Evolutionary conservation across 2,329 filamentous ascomycete species (phyloP), one percentile per base, ranked within the genome.

Genomic region (Aspergillus spinulosporus): DNA sequence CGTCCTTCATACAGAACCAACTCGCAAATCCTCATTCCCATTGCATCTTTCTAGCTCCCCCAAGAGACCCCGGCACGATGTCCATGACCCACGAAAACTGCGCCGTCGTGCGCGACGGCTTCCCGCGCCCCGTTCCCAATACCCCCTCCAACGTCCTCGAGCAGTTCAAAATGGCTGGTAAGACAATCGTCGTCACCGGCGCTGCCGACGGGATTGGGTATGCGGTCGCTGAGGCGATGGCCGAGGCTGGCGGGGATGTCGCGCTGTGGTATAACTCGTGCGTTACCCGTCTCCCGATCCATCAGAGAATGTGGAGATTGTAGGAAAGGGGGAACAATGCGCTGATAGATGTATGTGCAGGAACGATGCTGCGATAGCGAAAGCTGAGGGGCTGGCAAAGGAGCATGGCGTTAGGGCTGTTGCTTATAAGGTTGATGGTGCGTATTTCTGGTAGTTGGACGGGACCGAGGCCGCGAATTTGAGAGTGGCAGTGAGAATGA

Each of bases 181-280:
- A 53, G 51, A 64, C 68, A 1, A 72, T 75, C 0, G 72, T 75
- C 14, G 67, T 81, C 1, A 80, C 70, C 0, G 78, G 78, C 3
- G 78, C 77, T 0, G 72, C 76, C 0, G 77, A 79, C 40, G 78
- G 78, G 0, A 74, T 81, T 40, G 78, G 78, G 0, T 65, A 70
- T 44, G 71, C 78, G 0, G 76, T 78, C 3, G 70, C 76, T 0
- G 75, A 81, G 54, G 76, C 72, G 1, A 75, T 79, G 67, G 77
- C 77, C 2, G 78, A 81, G 52, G 78, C 78, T 0, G 71, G 72
- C 0, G 78, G 69, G 0, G 49, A 75, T 44, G 73, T 81, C 21
- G 78, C 70, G 4, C 31, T 76, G 48, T 75, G 71, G 70, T 76
- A 76, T 63, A 73, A 76, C 49, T 70, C 68, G 68, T 71, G 53